Evolutionary conservation across 225 moss, liverwort and hornwort genomes (phyloP).

Genomic region (Pseudisothecium myosuroides): DNA sequence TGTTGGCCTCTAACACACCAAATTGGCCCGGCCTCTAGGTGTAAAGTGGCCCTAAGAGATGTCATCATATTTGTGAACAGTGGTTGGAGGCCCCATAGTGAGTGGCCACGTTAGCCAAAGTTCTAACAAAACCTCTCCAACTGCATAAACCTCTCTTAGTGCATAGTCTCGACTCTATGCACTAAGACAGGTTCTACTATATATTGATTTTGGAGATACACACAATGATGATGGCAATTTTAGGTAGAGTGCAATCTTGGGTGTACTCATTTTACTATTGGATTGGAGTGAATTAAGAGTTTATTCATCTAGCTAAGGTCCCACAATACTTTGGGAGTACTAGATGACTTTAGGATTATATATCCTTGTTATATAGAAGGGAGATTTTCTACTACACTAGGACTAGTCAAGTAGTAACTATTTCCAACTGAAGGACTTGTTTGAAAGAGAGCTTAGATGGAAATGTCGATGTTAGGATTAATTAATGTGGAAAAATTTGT

Average conservation of each 20-base stretch:
- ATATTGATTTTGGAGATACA: not conserved
- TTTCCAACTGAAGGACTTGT: not conserved
- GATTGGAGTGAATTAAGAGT: not conserved
- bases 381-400: not conserved
- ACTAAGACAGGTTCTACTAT: too few species aligned
- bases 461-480: not conserved
- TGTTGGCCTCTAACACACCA: too few species aligned
- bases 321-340: accelerated
- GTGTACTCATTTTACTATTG: not conserved
- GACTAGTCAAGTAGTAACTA: too few species aligned
- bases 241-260: not conserved
- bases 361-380: not conserved
- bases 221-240: not conserved
- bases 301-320: too few species aligned
- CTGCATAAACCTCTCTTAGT: too few species aligned
- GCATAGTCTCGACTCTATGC: too few species aligned
- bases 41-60: too few species aligned
- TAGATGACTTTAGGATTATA: not conserved
- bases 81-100: too few species aligned
- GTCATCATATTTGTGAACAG: too few species aligned
- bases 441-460: not conserved
- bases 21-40: too few species aligned
- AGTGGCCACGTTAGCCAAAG: too few species aligned
- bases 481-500: not conserved
- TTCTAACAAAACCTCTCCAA: too few species aligned